These are phyloP conservation scores for Domatiomyces globalis DNA, from an alignment of 2,329 filamentous ascomycete species.

Conservation along the genomic window DNA sequence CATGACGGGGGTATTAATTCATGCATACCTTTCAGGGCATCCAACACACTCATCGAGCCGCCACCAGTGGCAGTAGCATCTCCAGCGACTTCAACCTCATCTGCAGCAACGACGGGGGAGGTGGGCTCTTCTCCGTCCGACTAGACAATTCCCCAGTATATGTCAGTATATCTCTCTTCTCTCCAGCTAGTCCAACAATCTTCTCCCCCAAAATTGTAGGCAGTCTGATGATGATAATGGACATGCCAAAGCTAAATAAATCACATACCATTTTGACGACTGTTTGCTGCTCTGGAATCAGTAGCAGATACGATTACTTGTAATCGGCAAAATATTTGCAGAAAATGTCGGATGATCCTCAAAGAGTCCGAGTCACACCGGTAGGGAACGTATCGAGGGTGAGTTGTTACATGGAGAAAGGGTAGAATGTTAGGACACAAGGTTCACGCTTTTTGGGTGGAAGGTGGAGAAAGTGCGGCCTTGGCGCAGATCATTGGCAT, in stretches of 20 bases:
- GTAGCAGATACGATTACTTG: conserved; percentile 20
- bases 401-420: background rate
- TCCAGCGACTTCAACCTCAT: conserved; percentile 91
- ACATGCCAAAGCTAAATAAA: background rate
- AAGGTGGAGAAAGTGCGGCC: conserved; percentile 1
- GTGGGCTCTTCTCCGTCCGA: conserved; percentile 99
- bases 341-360: conserved; percentile 39
- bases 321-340: conserved; percentile 8
- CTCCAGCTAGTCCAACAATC: background rate
- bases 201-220: background rate
- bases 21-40: conserved; percentile 67
- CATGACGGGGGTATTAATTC: background rate
- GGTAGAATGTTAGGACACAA: background rate
- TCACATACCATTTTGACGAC: conserved; percentile 33
- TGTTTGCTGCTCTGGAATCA: conserved; percentile 14
- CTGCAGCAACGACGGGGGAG: conserved; percentile 58
- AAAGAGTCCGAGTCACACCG: conserved; percentile 29
- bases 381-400: conserved; percentile 13
- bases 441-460: background rate
- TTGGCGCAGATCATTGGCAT: background rate
- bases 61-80: conserved; percentile 61
- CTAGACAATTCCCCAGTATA: conserved; percentile 33
- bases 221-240: too few relatives aligned
- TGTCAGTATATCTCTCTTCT: conserved; percentile 12
- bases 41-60: conserved; percentile 82